These are phyloP conservation scores for Xylona heveae DNA, from an alignment of 495 filamentous ascomycete species.

Conservation along the genomic window DNA sequence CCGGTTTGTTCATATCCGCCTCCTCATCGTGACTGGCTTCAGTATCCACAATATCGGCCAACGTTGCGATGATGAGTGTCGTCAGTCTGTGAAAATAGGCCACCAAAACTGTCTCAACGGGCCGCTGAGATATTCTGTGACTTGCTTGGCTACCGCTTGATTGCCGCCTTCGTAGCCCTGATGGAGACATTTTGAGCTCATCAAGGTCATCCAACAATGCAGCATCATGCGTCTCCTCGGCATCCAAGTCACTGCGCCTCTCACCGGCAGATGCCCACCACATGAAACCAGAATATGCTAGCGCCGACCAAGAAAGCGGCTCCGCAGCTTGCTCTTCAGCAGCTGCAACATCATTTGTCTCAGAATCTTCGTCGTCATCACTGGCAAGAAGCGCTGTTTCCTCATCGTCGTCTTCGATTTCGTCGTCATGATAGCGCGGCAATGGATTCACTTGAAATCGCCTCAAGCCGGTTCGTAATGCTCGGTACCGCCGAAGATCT, in stretches of 20 bases:
- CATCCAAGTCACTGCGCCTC: constrained; percentile 30
- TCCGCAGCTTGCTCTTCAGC: constrained; percentile 36
- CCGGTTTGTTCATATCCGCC: constrained; percentile 14
- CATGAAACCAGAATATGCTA: constrained; percentile 82
- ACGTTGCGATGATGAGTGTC: constrained; percentile 38
- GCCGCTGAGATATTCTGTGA: neutral
- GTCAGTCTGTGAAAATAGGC: constrained; percentile 87
- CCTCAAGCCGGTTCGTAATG: constrained; percentile 45
- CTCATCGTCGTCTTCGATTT: neutral
- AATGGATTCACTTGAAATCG: constrained; percentile 18
- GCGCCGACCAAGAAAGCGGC: constrained; percentile 65
- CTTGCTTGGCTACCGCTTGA: constrained; percentile 1
- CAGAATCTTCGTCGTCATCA: constrained; percentile 7
- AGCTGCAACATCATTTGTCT: no score
- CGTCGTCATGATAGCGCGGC: neutral
- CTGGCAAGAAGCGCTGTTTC: neutral
- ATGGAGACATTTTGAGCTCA: constrained; percentile 2
- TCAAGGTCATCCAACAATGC: constrained; percentile 15
- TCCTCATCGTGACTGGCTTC: constrained; percentile 21
- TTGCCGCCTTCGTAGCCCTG: no score
- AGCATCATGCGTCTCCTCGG: constrained; percentile 25
- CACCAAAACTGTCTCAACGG: constrained; percentile 50
- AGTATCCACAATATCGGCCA: constrained; percentile 44
- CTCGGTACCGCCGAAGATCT: constrained; percentile 58
- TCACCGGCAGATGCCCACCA: constrained; percentile 98